Percentiles rank a stretch among this genome's conserved stretches.
These are phyloP conservation scores for Rickenella mellea DNA, from an alignment of 768 basidiomycete genomes.

Conservation along the genomic window DNA sequence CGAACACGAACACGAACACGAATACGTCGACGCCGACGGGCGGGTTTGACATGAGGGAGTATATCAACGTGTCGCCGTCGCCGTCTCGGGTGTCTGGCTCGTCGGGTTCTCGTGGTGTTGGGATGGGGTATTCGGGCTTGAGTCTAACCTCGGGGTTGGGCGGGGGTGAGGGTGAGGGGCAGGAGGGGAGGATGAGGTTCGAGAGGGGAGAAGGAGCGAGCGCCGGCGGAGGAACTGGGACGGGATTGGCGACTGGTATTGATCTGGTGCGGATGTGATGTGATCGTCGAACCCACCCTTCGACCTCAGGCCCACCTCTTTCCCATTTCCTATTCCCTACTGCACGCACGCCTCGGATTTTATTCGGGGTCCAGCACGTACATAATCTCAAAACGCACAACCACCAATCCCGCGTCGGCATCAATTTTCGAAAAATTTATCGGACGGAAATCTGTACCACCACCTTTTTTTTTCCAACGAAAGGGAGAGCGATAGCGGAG, in stretches of 20 bases:
- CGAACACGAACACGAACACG: slow-evolving; percentile 11
- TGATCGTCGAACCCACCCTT: no score
- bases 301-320: no score
- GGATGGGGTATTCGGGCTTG: background rate
- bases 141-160: background rate
- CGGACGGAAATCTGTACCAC: no score
- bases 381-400: no score
- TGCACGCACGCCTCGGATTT: no score
- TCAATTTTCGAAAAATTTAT: no score
- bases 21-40: slow-evolving; percentile 27
- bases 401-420: no score
- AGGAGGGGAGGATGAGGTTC: background rate
- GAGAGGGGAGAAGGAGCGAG: background rate
- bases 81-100: slow-evolving; percentile 1
- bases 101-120: background rate
- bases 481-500: no score
- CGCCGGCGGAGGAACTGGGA: background rate
- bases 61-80: slow-evolving; percentile 56
- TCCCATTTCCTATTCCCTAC: no score
- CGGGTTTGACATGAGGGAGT: slow-evolving; percentile 60
- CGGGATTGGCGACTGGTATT: background rate
- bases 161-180: background rate
- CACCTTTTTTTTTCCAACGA: no score
- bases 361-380: no score
- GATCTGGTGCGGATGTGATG: background rate